Evolutionary conservation across 73 alveolate genomes (phyloP).

Genomic region (Symbiodinium natans): DNA sequence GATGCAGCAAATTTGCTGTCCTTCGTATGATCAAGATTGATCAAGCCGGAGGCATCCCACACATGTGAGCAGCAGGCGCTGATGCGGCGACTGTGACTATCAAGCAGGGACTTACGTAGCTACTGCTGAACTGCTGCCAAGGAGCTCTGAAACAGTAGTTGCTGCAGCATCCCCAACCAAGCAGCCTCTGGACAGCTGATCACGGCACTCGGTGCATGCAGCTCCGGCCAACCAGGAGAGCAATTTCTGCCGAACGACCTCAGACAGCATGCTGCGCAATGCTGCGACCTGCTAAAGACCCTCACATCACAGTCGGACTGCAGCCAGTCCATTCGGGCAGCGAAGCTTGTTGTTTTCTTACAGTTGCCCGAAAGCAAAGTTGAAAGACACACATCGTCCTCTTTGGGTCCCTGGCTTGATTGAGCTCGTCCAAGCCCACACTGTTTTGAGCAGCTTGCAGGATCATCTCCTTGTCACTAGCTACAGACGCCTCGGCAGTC

Average conservation of each 20-base stretch:
- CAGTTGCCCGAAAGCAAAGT: too few species aligned
- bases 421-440: not conserved
- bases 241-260: conserved; percentile 67
- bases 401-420: not conserved
- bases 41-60: too few species aligned
- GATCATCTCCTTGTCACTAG: conserved; percentile 33
- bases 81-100: too few species aligned
- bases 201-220: not conserved
- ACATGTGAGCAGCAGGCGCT: too few species aligned
- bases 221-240: conserved; percentile 28
- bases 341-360: too few species aligned
- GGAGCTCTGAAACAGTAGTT: not conserved
- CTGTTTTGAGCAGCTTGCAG: conserved; percentile 11
- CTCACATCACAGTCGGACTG: too few species aligned
- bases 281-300: too few species aligned
- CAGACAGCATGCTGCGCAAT: too few species aligned
- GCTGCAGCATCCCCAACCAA: not conserved
- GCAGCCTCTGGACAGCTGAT: not conserved
- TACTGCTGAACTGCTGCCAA: not conserved
- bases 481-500: conserved; percentile 55
- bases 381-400: too few species aligned
- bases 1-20: not conserved
- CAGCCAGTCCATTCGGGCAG: too few species aligned
- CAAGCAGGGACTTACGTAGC: too few species aligned
- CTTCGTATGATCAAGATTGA: too few species aligned